Evolutionary conservation across 768 basidiomycete species (phyloP), one percentile per base, ranked within the genome.

Genomic region (Gyrodon lividus): DNA sequence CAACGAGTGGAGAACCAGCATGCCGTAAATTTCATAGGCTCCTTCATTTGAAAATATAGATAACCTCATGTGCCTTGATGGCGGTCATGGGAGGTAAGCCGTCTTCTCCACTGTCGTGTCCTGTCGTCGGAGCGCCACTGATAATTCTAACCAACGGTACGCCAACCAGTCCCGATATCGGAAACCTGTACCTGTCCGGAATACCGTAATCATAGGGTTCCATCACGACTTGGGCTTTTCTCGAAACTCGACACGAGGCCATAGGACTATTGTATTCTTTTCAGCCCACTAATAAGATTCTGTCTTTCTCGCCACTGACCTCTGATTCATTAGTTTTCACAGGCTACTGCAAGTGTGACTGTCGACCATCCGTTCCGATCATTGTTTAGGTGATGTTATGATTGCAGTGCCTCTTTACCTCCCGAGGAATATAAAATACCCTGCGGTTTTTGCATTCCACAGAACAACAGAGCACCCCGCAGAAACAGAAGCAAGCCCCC

Each of bases 61-160:
- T 6, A 12, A 59, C 66, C 47, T 24, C 17, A n/a, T 37, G 35
- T 37, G 35, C 16, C 35, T 19, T 19, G 35, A 37, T 19, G 12
- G 33, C 4, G 4, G 4, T 34, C 12, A 34, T 10, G 17, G 17
- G 4, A 74, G 71, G 9, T 3, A 69, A 13, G 4, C 66, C 52
- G 70, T 69, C 10, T 69, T 69, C n/a, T 69, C 50, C 1, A 66
- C 67, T 20, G 62, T 61, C 9, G 68, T 66, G 19, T 70, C 48
- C 23, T 51, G 55, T 20, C 59, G 56, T 7, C 70, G 70, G 9
- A 62, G 59, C 35, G 71, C 57, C 6, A 12, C 30, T 17, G 68
- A 68, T 16, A 17, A 7, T n/a, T 37, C 17, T 8, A 37, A 19
- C 35, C 17, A n/a, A n/a, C 7, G 35, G 35, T n/a, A 8, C 35